Percentiles rank a stretch among this genome's conserved stretches.
These are phyloP conservation scores for Atalantia buxifolia DNA, from an alignment of 345 rosid genomes.

Conservation along the genomic window DNA sequence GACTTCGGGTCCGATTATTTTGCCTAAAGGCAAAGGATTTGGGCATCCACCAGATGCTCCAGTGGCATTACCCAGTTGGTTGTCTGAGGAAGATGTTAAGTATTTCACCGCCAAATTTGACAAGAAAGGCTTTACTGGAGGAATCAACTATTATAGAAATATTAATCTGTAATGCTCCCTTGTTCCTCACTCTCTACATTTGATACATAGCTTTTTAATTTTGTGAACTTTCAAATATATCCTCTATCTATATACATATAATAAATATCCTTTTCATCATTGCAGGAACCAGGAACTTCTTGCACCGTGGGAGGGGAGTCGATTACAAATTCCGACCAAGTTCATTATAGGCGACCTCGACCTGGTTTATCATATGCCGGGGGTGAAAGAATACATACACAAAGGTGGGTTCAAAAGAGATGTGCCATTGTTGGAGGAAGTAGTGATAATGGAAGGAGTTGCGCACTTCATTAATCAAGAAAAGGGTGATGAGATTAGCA, in stretches of 20 bases:
- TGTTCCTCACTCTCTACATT: background rate
- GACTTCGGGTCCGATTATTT: slow-evolving; percentile 43
- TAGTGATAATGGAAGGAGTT: slow-evolving; percentile 64
- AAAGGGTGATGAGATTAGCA: slow-evolving; percentile 54
- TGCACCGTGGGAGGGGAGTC: slow-evolving; percentile 59
- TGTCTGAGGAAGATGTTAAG: slow-evolving; percentile 49
- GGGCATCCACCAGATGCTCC: slow-evolving; percentile 24
- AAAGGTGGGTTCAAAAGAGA: slow-evolving; percentile 48
- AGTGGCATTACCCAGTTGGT: slow-evolving; percentile 64
- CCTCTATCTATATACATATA: too few relatives aligned
- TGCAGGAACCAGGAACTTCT: slow-evolving; percentile 75
- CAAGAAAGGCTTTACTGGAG: slow-evolving; percentile 71
- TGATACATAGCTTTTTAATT: background rate
- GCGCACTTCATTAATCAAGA: slow-evolving; percentile 77
- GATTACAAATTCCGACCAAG: slow-evolving; percentile 60
- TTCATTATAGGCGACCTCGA: slow-evolving; percentile 76
- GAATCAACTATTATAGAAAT: slow-evolving; percentile 73
- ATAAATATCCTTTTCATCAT: background rate
- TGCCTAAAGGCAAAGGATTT: slow-evolving; percentile 51
- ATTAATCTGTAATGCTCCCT: slow-evolving; percentile 42
- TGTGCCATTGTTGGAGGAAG: slow-evolving; percentile 70
- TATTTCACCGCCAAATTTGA: slow-evolving; percentile 47
- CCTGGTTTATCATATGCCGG: slow-evolving; percentile 49
- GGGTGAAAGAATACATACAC: slow-evolving; percentile 52
- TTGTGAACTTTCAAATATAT: background rate